Conservation (phyloP, 306 rosid species). For the Luffa aegyptiaca region DNA sequence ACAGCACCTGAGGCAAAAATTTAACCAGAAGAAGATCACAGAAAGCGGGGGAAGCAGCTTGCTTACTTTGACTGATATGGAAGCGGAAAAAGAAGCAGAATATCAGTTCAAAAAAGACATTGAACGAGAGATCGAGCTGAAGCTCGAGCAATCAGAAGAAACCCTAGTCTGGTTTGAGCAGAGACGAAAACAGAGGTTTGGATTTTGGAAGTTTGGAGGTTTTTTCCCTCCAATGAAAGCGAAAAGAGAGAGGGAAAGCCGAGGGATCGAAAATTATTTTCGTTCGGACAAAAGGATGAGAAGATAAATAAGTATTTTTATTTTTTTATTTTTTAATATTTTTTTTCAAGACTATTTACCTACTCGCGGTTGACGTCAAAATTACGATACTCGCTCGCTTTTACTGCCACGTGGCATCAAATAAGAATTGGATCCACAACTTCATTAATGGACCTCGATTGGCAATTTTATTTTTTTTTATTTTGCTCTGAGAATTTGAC, state of each 20-base stretch:
- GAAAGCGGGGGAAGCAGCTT: neutral
- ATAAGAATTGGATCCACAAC: neutral
- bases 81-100: neutral
- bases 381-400: neutral
- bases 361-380: slow-evolving; percentile 1
- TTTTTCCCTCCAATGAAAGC: slow-evolving; percentile 70
- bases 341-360: slow-evolving; percentile 2
- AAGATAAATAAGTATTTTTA: neutral
- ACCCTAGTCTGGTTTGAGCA: slow-evolving; percentile 37
- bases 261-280: slow-evolving; percentile 38
- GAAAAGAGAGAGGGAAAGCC: slow-evolving; percentile 88
- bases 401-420: neutral
- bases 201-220: slow-evolving; percentile 26
- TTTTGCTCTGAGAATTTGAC: slow-evolving; percentile 2
- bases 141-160: slow-evolving; percentile 17
- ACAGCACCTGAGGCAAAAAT: neutral
- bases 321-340: neutral
- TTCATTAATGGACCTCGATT: neutral
- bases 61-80: neutral
- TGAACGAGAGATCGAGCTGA: neutral
- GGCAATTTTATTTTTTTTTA: neutral
- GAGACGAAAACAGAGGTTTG: slow-evolving; percentile 20
- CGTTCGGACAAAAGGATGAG: slow-evolving; percentile 27
- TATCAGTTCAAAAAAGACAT: neutral
- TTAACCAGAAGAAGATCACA: slow-evolving; percentile 2